Percentiles rank a stretch among this genome's conserved stretches.
Conservation (phyloP, 768 basidiomycete genomes). For the Lactifluus hygrophoroides region DNA sequence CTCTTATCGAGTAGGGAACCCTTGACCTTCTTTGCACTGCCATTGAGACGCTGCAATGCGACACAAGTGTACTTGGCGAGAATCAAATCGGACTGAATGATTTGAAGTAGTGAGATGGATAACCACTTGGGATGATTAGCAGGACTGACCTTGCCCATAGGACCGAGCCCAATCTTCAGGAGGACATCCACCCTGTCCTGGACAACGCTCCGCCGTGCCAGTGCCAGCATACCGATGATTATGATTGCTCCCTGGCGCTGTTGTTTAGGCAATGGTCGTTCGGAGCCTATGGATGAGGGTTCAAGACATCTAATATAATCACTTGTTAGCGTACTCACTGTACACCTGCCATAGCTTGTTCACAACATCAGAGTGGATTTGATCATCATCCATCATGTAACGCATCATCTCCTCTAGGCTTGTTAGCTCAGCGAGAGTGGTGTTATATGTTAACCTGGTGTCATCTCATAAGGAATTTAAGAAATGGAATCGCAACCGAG, state of each 20-base stretch:
- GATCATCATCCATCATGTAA: slow-evolving; percentile 87
- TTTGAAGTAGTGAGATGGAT: neutral
- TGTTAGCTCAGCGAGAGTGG: slow-evolving; percentile 90
- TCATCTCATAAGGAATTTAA: neutral
- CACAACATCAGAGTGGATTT: slow-evolving; percentile 77
- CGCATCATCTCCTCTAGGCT: slow-evolving; percentile 95
- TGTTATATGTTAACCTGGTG: slow-evolving; percentile 76
- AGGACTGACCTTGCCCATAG: slow-evolving; percentile 61
- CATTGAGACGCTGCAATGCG: slow-evolving; percentile 84
- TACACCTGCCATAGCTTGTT: slow-evolving; percentile 95
- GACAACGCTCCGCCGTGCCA: slow-evolving; percentile 72
- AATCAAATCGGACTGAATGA: slow-evolving; percentile 66
- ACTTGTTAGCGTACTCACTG: slow-evolving; percentile 42
- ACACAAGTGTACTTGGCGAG: slow-evolving; percentile 92
- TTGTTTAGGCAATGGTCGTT: slow-evolving; percentile 61
- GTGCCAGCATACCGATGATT: slow-evolving; percentile 92
- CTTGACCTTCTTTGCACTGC: slow-evolving; percentile 96
- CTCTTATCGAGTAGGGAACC: slow-evolving; percentile 86
- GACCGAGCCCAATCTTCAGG: slow-evolving; percentile 80
- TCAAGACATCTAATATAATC: neutral
- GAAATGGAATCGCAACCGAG: neutral
- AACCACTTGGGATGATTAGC: neutral
- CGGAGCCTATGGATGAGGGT: slow-evolving; percentile 46
- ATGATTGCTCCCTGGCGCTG: slow-evolving; percentile 95
- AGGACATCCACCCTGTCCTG: slow-evolving; percentile 77